These are phyloP conservation scores for sunflower (Helianthus annuus) DNA, from an alignment of 129 eudicot species.

Conservation along the genomic window DNA sequence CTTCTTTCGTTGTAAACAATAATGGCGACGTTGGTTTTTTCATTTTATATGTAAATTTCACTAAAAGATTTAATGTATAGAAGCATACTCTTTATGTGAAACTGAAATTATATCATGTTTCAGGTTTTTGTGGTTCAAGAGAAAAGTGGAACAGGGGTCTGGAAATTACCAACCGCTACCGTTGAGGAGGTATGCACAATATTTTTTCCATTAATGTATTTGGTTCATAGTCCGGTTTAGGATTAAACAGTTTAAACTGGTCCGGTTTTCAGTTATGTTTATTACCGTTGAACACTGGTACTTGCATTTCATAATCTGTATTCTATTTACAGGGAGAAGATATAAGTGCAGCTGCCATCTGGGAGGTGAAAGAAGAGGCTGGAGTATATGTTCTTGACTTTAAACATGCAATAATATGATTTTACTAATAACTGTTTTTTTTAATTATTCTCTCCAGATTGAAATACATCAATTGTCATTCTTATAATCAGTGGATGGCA, in stretches of 20 bases:
- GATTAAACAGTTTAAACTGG: no score
- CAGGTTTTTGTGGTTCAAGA: slow-evolving; percentile 67
- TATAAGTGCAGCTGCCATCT: slow-evolving; percentile 52
- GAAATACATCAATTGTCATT: slow-evolving; percentile 25
- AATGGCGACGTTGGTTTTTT: slow-evolving; percentile 41
- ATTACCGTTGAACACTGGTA: no score
- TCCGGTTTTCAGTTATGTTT: no score
- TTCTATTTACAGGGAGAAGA: slow-evolving; percentile 50
- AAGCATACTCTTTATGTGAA: slow-evolving; percentile 13
- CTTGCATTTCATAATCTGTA: no score
- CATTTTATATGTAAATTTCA: not conserved
- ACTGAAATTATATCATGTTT: slow-evolving; percentile 2
- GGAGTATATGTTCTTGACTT: slow-evolving; percentile 47
- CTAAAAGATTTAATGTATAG: no score
- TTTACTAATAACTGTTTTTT: slow-evolving; percentile 4
- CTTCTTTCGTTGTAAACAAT: slow-evolving; percentile 44
- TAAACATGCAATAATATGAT: not conserved
- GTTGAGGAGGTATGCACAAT: slow-evolving; percentile 45
- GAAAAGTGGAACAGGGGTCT: slow-evolving; percentile 45
- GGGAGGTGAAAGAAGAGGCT: slow-evolving; percentile 74
- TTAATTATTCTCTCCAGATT: slow-evolving; percentile 32
- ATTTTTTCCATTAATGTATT: not conserved
- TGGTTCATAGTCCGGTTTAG: not conserved
- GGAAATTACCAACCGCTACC: slow-evolving; percentile 64
- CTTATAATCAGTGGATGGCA: slow-evolving; percentile 49